Evolutionary conservation across 1,284 basidiomycete species (phyloP).

Genomic region (Ceraceosorus guamensis): DNA sequence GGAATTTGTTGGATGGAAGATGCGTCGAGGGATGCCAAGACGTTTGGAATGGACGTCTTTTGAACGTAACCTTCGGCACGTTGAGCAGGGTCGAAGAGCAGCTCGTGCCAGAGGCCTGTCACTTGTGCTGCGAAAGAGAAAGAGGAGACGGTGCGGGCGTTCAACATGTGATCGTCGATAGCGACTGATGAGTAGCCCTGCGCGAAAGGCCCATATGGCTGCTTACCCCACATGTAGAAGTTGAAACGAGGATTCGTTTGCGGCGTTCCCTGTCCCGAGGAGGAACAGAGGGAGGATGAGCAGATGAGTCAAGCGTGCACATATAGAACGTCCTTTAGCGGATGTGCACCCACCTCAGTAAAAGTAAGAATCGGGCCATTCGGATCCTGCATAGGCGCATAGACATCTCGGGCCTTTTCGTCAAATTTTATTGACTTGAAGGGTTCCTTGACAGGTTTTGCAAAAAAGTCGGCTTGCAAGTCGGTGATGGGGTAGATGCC

Average conservation of each 20-base stretch:
- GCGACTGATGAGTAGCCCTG: background rate
- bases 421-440: background rate
- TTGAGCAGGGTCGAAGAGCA: background rate
- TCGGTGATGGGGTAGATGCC: slow-evolving; percentile 38
- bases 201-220: background rate
- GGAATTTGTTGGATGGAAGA: slow-evolving; percentile 26
- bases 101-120: slow-evolving; percentile 21
- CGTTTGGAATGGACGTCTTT: slow-evolving; percentile 14
- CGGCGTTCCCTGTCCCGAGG: too few species aligned
- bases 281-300: slow-evolving; percentile 3
- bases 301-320: slow-evolving; percentile 8
- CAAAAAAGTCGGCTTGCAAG: slow-evolving; percentile 29
- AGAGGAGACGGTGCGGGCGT: slow-evolving; percentile 5
- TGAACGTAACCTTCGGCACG: background rate
- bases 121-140: slow-evolving; percentile 26
- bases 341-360: slow-evolving; percentile 14
- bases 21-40: slow-evolving; percentile 18
- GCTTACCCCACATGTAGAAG: background rate
- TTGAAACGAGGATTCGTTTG: background rate
- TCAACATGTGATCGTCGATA: background rate
- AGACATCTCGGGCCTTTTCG: background rate
- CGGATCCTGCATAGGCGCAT: too few species aligned
- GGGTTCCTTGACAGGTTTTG: slow-evolving; percentile 18
- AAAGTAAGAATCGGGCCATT: slow-evolving; percentile 16
- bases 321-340: slow-evolving; percentile 22